These are phyloP conservation scores for Neopestalotiopsis sp. DNA, from an alignment of 2,329 filamentous ascomycete species.

Conservation along the genomic window DNA sequence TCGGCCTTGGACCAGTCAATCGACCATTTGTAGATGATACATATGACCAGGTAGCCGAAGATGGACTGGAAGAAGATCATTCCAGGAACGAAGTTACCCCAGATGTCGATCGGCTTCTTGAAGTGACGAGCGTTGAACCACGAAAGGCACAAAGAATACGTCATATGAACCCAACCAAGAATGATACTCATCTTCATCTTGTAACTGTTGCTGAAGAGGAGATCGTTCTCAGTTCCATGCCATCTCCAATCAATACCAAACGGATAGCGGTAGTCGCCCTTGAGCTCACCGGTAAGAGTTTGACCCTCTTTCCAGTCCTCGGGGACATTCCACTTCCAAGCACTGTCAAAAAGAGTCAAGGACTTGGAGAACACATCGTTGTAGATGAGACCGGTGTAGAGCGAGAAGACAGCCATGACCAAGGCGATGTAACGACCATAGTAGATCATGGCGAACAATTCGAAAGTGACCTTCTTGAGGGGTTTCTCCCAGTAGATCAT, in stretches of 20 bases:
- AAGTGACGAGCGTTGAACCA: conserved; percentile 95
- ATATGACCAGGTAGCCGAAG: conserved; percentile 93
- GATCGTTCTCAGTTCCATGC: conserved; percentile 94
- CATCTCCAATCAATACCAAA: conserved; percentile 96
- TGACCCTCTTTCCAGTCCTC: conserved; percentile 68
- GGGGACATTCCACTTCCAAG: conserved; percentile 81
- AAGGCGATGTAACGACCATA: conserved; percentile 98
- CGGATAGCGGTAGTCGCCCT: conserved; percentile 81
- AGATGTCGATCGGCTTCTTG: conserved; percentile 93
- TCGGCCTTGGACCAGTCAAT: conserved; percentile 78
- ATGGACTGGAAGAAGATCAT: conserved; percentile 99
- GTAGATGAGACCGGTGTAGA: conserved; percentile 97
- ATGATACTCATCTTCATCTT: conserved; percentile 99
- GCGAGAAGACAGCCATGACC: conserved; percentile 96
- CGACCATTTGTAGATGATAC: conserved; percentile 97
- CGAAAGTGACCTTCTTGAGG: conserved; percentile 89
- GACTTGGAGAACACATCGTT: conserved; percentile 97
- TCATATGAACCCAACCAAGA: conserved; percentile 98
- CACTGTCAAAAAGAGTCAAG: conserved; percentile 84
- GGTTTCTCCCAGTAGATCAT: conserved; percentile 98
- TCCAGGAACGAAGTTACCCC: conserved; percentile 94
- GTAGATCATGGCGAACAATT: conserved; percentile 97
- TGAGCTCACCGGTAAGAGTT: conserved; percentile 70
- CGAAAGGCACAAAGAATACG: conserved; percentile 91
- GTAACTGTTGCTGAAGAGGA: conserved; percentile 97